A percentile compares a stretch with the other conserved stretches of the same genome.
Conservation (phyloP, 768 basidiomycete genomes). For the Bullera alba region DNA sequence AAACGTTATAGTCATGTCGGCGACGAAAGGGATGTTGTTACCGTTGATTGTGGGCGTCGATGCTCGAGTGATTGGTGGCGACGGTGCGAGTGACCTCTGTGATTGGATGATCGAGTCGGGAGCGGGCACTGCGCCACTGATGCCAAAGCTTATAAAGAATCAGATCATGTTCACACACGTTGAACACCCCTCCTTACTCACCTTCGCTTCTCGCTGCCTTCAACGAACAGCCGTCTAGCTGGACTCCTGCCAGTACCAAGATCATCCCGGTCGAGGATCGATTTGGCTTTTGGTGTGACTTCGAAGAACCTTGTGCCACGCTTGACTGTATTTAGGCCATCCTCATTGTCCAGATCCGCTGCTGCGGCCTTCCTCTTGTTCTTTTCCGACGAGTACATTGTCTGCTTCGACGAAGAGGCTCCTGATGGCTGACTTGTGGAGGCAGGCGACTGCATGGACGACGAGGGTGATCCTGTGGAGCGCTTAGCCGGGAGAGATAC, state of each 20-base stretch:
- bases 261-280: slow-evolving; percentile 23
- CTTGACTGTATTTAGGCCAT: slow-evolving; percentile 7
- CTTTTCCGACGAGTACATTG: slow-evolving; percentile 1
- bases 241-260: slow-evolving; percentile 32
- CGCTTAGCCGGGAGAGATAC: slow-evolving; percentile 12
- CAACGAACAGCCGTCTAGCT: slow-evolving; percentile 27
- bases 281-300: slow-evolving; percentile 25
- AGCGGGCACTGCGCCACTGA: not conserved
- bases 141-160: not conserved
- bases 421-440: too few relatives aligned
- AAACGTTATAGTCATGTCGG: not conserved
- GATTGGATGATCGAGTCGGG: not conserved
- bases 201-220: not conserved
- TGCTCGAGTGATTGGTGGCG: not conserved
- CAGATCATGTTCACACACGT: not conserved
- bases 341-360: too few relatives aligned
- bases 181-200: slow-evolving; percentile 8
- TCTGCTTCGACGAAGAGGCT: not conserved
- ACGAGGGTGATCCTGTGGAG: not conserved
- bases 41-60: not conserved
- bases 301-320: not conserved
- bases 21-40: too few relatives aligned
- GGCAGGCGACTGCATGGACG: not conserved
- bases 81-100: slow-evolving; percentile 2
- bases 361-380: slow-evolving; percentile 5